Base-by-base conservation (phyloP, 2,329 filamentous ascomycete species). In the Teratosphaeriaceae sp. region DNA sequence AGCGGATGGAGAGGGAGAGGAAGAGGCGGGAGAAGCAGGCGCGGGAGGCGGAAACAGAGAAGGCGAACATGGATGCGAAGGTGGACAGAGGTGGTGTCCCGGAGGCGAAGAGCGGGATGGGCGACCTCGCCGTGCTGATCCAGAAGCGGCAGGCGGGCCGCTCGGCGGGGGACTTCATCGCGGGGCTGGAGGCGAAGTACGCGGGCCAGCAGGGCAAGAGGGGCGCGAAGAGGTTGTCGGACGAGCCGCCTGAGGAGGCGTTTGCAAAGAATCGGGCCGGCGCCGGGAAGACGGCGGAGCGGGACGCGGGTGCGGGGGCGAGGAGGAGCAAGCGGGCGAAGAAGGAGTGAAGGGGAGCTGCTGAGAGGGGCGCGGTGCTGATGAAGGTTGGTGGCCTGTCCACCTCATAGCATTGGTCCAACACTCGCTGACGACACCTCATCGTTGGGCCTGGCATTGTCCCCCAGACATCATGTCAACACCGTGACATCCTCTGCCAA, bases 181-280 rank as follows among this genome's bases (percentile, higher is more conserved):
- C 85, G 48, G 70, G 76, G 38, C 65, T 95, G 38, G 86, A 86
- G 45, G 84, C 81, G 38, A 94, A 90, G 66, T 94, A 94, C 56
- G 68, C 61, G 33, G 60, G 58, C 33, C 60, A 58, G 36, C 56
- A 62, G 43, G 70, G 53, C 21, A 79, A 64, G 55, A 69, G 74
- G 57, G 47, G 71, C 70, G 9, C 40, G 4, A 49, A 71, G 58
- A 79, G 76, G 58, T n/a, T n/a, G 20, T 62, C 58, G 0, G 73
- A 76, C 40, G 76, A 79, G 57, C 77, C 76, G 20, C 71, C 77
- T 1, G 82, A 88, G 53, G 82, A 85, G 47, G 73, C 74, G 12
- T 81, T 81, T 55, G 67, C 66, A 44, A 66, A 61, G 55, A 67
- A 64, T 37, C 55, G 65, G 15, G 64, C 64, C 52, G n/a, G n/a